A percentile compares a stretch with the other conserved stretches of the same genome.
Conservation (phyloP, 164 flowering plant species). For the Buxus sempervirens region DNA sequence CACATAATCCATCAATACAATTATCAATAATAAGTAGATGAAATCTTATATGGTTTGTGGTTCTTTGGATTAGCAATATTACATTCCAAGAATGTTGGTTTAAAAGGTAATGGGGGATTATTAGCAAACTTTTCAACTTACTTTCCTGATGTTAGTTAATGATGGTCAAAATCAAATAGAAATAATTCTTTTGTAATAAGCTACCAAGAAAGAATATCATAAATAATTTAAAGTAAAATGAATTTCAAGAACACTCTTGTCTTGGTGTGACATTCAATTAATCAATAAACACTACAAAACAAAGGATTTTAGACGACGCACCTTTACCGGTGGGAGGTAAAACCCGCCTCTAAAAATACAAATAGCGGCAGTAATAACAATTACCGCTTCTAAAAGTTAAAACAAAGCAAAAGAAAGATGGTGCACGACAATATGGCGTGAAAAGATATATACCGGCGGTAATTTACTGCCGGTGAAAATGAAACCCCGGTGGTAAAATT, state of each 20-base stretch:
- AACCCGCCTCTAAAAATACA: too few relatives aligned
- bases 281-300: too few relatives aligned
- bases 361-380: too few relatives aligned
- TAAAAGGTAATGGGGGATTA: not conserved
- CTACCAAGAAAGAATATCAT: not conserved
- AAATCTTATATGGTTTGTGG: not conserved
- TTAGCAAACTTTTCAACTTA: not conserved
- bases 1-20: too few relatives aligned
- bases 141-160: not conserved
- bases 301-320: too few relatives aligned
- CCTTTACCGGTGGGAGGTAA: too few relatives aligned
- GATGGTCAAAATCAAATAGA: not conserved
- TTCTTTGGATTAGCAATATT: not conserved
- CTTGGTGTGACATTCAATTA: not conserved
- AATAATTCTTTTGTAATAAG: not conserved
- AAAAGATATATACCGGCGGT: too few relatives aligned
- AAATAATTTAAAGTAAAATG: not conserved
- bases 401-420: too few relatives aligned
- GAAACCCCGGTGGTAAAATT: too few relatives aligned
- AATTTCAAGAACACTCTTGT: not conserved
- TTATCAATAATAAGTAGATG: not conserved
- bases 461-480: too few relatives aligned
- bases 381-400: too few relatives aligned
- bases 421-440: too few relatives aligned
- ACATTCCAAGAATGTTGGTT: not conserved